These are phyloP conservation scores for Didymella sp. DNA, from an alignment of 2,329 filamentous ascomycete species.

Conservation along the genomic window DNA sequence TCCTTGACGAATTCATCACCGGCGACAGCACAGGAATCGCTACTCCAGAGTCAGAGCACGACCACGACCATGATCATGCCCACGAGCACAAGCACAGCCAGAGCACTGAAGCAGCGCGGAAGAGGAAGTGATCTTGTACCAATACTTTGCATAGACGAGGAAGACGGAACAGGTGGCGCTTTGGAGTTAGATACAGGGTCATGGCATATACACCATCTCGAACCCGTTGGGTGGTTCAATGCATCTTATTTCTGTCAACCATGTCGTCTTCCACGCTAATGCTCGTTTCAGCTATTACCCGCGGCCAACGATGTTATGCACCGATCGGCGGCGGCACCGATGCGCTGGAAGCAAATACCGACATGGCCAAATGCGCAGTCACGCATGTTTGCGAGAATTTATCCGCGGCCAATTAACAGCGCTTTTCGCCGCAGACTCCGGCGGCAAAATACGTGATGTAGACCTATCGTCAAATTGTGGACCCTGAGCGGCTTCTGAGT, in stretches of 20 bases:
- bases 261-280: slow-evolving; percentile 9
- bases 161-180: slow-evolving; percentile 27
- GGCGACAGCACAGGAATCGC: slow-evolving; percentile 38
- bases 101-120: slow-evolving; percentile 17
- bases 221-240: slow-evolving; percentile 9
- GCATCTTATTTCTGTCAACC: slow-evolving; percentile 8
- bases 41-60: slow-evolving; percentile 42
- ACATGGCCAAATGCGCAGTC: slow-evolving; percentile 1
- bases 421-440: slow-evolving; percentile 34
- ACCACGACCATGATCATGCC: slow-evolving; percentile 39
- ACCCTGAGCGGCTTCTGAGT: slow-evolving; percentile 6
- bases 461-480: slow-evolving; percentile 16
- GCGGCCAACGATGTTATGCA: slow-evolving; percentile 15
- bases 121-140: slow-evolving; percentile 33
- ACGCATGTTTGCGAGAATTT: slow-evolving; percentile 24
- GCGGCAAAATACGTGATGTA: slow-evolving; percentile 43
- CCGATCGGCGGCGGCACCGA: slow-evolving; percentile 19
- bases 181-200: slow-evolving; percentile 30
- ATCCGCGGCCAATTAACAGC: slow-evolving; percentile 35
- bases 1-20: slow-evolving; percentile 72
- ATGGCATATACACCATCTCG: slow-evolving; percentile 21
- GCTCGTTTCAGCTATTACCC: slow-evolving; percentile 20
- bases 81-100: slow-evolving; percentile 35
- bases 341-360: slow-evolving; percentile 11
- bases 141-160: slow-evolving; percentile 27